These are phyloP conservation scores for Ceratocystis cubensis DNA, from an alignment of 2,329 filamentous ascomycete genomes.

Conservation along the genomic window DNA sequence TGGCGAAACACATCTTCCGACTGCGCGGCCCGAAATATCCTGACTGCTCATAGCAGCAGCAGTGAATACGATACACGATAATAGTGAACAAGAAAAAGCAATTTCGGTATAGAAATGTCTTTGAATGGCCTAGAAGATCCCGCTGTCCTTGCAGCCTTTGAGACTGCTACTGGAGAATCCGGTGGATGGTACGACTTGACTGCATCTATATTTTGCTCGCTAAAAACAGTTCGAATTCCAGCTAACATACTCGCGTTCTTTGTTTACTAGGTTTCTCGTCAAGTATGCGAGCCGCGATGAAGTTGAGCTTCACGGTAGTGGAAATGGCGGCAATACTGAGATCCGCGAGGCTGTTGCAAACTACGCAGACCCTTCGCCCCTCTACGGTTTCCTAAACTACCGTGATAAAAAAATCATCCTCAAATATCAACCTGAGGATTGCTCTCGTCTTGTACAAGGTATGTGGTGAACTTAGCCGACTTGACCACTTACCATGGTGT, in stretches of 20 bases:
- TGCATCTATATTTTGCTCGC: background rate
- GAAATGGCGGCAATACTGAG: conserved; percentile 72
- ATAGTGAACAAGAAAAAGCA: background rate
- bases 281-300: conserved; percentile 85
- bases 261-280: conserved; percentile 65
- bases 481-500: too few relatives aligned
- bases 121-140: conserved; percentile 83
- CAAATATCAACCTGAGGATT: conserved; percentile 83
- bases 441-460: conserved; percentile 89
- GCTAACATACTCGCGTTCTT: conserved; percentile 6
- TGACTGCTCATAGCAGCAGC: conserved; percentile 13
- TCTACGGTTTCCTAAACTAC: conserved; percentile 88
- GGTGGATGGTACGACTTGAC: conserved; percentile 75
- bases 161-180: conserved; percentile 63
- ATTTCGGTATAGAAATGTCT: conserved; percentile 52
- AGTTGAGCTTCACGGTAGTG: conserved; percentile 62
- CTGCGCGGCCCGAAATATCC: conserved; percentile 9
- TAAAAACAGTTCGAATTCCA: background rate
- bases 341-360: conserved; percentile 63
- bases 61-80: background rate
- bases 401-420: conserved; percentile 79
- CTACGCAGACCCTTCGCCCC: conserved; percentile 72
- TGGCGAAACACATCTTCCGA: conserved; percentile 8
- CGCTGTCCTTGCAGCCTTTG: conserved; percentile 72
- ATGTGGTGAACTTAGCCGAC: conserved; percentile 26